Evolutionary conservation across 306 rosid genomes (phyloP), one percentile per base, ranked within the genome.

Genomic region (Citrullus colocynthis): DNA sequence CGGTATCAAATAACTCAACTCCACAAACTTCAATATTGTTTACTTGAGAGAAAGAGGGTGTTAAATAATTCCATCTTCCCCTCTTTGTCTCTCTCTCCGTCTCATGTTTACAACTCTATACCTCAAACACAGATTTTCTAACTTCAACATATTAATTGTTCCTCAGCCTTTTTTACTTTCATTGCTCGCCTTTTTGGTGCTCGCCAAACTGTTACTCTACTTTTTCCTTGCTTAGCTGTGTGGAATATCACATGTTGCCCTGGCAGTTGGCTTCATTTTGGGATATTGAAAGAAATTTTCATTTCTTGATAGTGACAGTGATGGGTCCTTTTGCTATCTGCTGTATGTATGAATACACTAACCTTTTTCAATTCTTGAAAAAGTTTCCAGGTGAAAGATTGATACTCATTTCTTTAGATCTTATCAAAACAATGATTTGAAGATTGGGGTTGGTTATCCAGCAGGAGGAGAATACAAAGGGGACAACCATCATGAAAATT

Each of bases 101-200:
- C 8, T 41, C 6, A 41, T 41, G 8, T 41, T 41, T 41, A 48
- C 54, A 48, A 48, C 1, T 48, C 54, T 3, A 9, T 9, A 2
- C 49, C 3, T 13, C 2, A 44, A 44, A 44, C 49, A 1, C 6
- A 5, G 5, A 4, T 0, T 36, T 36, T 5, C 4, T 4, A 36
- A 36, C 6, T 32, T 4, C 39, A 36, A 36, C 39, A 4, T 36
- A 36, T 36, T 36, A 36, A 36, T 5, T 36, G 4, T 36, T 5
- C 5, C 39, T 36, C 6, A 36, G 0, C 39, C 39, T 36, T 36
- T 36, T 36, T 36, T 3, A 36, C 6, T 69, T 41, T 36, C 7
- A 70, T 24, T 70, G 41, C 58, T 48, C 76, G 76, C 42, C 76
- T 72, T 74, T 8, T 73, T 49, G 77, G 77, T 72, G 59, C 76